phyloP scores from a whole-genome alignment of 306 rosid species.

The Glycine soja region DNA sequence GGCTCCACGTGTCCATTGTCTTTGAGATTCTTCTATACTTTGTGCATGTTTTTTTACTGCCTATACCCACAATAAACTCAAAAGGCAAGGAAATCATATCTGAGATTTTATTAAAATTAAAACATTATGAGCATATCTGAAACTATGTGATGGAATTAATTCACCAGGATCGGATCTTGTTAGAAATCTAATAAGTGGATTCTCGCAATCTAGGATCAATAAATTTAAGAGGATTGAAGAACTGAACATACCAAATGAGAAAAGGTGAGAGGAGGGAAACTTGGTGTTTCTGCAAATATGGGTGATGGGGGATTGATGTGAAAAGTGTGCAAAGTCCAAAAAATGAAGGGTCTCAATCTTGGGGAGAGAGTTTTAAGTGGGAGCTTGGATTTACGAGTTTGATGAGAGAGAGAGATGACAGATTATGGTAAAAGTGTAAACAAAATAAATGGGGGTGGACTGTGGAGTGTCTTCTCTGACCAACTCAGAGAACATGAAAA shows the following conservation, averaged over 20 bases:
- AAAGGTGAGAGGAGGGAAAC: background rate
- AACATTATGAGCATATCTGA: slow-evolving; percentile 2
- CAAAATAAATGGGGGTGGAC: slow-evolving; percentile 9
- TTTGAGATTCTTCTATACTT: slow-evolving; percentile 47
- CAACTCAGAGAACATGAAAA: slow-evolving; percentile 29
- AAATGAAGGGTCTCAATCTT: slow-evolving; percentile 40
- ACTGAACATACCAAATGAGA: background rate
- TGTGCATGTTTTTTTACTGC: slow-evolving; percentile 43
- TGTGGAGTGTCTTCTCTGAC: slow-evolving; percentile 15
- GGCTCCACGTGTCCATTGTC: slow-evolving; percentile 39
- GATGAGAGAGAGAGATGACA: too few species aligned
- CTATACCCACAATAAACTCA: slow-evolving; percentile 31
- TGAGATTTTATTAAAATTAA: background rate
- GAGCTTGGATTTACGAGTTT: too few species aligned
- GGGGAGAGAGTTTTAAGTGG: background rate
- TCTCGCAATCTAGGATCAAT: background rate
- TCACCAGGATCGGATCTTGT: background rate
- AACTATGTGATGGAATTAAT: slow-evolving; percentile 5
- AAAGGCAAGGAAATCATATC: background rate
- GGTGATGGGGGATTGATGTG: slow-evolving; percentile 27
- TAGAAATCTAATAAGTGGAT: background rate
- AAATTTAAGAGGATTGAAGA: background rate
- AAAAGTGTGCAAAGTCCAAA: slow-evolving; percentile 35
- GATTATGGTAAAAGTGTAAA: slow-evolving; percentile 8
- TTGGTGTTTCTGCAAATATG: slow-evolving; percentile 25